Base-by-base conservation (phyloP, 177 flowering plant species). In the Vitis hybrid region DNA sequence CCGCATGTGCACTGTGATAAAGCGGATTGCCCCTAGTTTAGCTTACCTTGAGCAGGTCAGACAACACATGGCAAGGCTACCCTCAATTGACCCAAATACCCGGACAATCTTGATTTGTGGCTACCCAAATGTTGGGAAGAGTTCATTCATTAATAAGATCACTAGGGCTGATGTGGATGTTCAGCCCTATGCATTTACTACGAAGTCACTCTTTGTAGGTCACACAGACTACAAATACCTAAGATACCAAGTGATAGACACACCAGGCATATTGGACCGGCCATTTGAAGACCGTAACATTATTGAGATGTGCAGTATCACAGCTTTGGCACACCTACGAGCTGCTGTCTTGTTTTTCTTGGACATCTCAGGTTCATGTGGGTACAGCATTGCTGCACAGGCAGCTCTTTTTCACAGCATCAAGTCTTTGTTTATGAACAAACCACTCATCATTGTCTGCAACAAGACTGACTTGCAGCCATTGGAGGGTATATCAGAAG, bases 381-480 rank as follows among this genome's bases (percentile, higher is more conserved):
- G 98, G 0, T 94, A 92, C 72, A 94, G 75, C 66, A 89, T 93
- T 74, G 85, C 94, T 0, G 95, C 91, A 56, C 98, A 93, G 75
- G 92, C 97, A 1, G 92, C 97, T 15, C 89, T 93, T 32, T 93
- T 93, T 64, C 95, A 93, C 77, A 89, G 97, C 77, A 93, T 93
- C 54, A 91, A 93, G 76, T 89, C 98, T 19, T 70, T 91, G 56
- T 93, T 91, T 74, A 80, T 90, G 93, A 91, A 91, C 80, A 91
- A 93, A 66, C 97, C 97, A 0, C 72, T 93, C 80, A 76, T 91
- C 10, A 78, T 93, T 11, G 97, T 91, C 55, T 89, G 94, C 83
- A 93, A 91, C 79, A 93, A 93, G 87, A 90, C 91, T 69, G 98
- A 93, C 74, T 78, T 93, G 89, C 92, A 87, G 88, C 89, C 96